Conservation (phyloP, 1,139 yeast genomes). For the Blastobotrys proliferans region DNA sequence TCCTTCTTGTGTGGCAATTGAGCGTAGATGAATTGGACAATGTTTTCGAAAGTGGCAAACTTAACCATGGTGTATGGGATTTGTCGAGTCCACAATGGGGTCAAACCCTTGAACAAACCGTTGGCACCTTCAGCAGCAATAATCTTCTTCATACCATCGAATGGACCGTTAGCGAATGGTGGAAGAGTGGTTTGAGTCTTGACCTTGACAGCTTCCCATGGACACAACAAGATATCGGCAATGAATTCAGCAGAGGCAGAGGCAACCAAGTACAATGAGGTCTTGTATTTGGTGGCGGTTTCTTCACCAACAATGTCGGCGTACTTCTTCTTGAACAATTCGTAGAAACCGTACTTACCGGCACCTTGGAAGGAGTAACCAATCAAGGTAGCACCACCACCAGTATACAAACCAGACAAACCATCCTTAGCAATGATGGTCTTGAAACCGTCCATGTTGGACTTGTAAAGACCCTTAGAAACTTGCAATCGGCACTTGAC, state of each 20-base stretch:
- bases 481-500: constrained; percentile 94
- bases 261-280: constrained; percentile 73
- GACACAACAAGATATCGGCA: constrained; percentile 86
- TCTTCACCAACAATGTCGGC: constrained; percentile 65
- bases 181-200: constrained; percentile 90
- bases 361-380: constrained; percentile 96
- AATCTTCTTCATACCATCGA: constrained; percentile 66
- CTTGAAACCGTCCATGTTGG: constrained; percentile 75
- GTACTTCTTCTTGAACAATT: constrained; percentile 77
- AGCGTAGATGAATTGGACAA: constrained; percentile 47
- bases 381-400: constrained; percentile 83
- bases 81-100: constrained; percentile 91
- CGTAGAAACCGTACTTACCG: constrained; percentile 93
- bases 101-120: constrained; percentile 77
- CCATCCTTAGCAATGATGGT: constrained; percentile 73
- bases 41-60: constrained; percentile 88
- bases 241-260: constrained; percentile 90
- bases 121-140: constrained; percentile 62
- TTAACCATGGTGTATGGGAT: constrained; percentile 96
- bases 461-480: constrained; percentile 61
- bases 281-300: constrained; percentile 58
- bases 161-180: constrained; percentile 59
- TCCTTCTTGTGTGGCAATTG: constrained; percentile 34
- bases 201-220: constrained; percentile 90
- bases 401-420: constrained; percentile 68